Base-by-base conservation (phyloP, 169 alveolate genomes). In the Eimeria zaria region DNA sequence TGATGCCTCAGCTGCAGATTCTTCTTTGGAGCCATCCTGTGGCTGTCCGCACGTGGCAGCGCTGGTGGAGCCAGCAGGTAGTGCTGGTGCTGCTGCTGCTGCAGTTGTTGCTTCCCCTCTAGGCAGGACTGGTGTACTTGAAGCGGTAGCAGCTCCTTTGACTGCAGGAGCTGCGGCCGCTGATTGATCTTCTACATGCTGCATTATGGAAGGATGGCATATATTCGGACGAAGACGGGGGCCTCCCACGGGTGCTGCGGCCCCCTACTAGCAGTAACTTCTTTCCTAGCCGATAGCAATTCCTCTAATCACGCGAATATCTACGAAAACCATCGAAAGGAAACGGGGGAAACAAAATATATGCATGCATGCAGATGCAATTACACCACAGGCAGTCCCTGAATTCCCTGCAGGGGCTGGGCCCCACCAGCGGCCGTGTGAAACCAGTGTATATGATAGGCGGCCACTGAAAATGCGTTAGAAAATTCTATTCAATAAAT, bases 341-440 rank as follows among this genome's bases (percentile, higher is more conserved):
- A 39, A 73, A 22, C 44, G 46, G 41, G 51, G 30, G 46, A 80
- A 80, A 30, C 7, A 24, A 4, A 2, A 27, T 12, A 27, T 80
- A 7, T 6, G 39, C 69, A 46, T 80, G 89, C 89, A 1, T 22
- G 41, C 69, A 30, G 18, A 8, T 44, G 14, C 24, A 44, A 46
- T 46, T 6, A 24, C 41, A 0, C 7, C 69, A 2, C 22, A 36
- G 51, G 33, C 30, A 51, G 33, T 73, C 53, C 51, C 12, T 73
- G 20, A 2, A 7, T 20, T 46, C 89, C 89, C 89, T 69, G 89
- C 89, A 80, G 67, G 89, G 89, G 89, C 89, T 80, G 89, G 60
- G 69, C 89, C 89, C 89, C 89, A 80, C 89, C 67, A 39, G 60
- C 12, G 69, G 89, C 27, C 89, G 69, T 73, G 83, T 39, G 51